These are phyloP conservation scores for Tremella mesenterica DNA, from an alignment of 768 basidiomycete species.

Conservation along the genomic window DNA sequence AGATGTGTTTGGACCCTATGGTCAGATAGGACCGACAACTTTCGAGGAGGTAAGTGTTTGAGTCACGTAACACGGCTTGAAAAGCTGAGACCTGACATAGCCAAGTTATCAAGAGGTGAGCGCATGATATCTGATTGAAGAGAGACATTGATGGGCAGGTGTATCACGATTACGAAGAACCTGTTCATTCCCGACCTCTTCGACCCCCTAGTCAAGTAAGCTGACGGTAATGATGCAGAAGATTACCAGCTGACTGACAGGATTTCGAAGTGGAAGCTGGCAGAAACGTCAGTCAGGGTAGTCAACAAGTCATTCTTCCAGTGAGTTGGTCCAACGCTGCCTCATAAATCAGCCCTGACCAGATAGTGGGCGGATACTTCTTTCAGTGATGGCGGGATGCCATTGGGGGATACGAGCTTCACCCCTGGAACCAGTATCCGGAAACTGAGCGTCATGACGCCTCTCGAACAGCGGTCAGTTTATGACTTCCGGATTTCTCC, in stretches of 20 bases:
- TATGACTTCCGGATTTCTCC: too few relatives aligned
- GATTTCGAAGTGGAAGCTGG: conserved; percentile 14
- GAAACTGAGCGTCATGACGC: conserved; percentile 33
- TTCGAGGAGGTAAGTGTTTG: neutral
- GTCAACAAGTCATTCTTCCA: conserved; percentile 14
- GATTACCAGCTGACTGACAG: neutral
- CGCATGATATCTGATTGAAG: neutral
- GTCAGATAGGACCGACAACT: too few relatives aligned
- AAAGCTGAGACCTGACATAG: neutral
- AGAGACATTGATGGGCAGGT: neutral
- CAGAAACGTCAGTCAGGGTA: conserved; percentile 16
- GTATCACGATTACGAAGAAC: conserved; percentile 13
- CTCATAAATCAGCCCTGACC: neutral
- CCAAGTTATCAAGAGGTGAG: neutral
- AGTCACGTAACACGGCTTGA: neutral
- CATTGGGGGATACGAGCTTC: conserved; percentile 7
- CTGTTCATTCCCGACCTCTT: conserved; percentile 5
- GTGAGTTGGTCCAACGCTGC: conserved; percentile 4
- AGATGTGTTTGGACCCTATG: neutral
- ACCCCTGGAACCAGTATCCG: conserved; percentile 12
- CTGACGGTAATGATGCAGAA: too few relatives aligned
- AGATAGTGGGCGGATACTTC: conserved; percentile 23
- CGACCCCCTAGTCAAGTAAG: conserved; percentile 16
- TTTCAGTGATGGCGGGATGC: neutral
- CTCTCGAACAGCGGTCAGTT: conserved; percentile 28